Conservation (phyloP, 768 basidiomycete genomes). For the Hygrocybe punicea region DNA sequence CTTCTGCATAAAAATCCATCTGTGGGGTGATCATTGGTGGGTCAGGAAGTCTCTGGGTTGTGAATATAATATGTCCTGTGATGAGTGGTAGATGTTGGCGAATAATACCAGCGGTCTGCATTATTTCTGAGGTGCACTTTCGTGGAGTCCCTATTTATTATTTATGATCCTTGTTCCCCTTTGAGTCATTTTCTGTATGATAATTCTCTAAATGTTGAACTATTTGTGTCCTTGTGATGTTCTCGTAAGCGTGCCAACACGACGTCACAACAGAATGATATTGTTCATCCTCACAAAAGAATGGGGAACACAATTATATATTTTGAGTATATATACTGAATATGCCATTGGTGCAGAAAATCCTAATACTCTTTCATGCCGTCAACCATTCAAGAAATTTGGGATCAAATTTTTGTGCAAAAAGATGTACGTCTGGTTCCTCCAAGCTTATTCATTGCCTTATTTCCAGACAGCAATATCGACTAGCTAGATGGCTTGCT, state of each 20-base stretch:
- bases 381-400: background rate
- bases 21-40: background rate
- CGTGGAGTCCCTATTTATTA: background rate
- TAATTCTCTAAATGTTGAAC: too few relatives aligned
- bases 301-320: background rate
- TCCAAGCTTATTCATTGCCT: background rate
- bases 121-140: background rate
- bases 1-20: background rate
- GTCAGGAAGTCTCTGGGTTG: background rate
- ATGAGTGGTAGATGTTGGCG: slow-evolving; percentile 2
- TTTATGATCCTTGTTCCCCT: background rate
- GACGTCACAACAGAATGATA: too few relatives aligned
- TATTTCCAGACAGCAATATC: background rate
- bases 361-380: background rate
- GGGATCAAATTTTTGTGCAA: background rate
- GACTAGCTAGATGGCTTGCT: background rate
- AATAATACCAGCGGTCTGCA: background rate
- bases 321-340: background rate
- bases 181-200: background rate
- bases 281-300: too few relatives aligned
- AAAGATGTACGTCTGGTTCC: background rate
- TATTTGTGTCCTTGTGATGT: too few relatives aligned
- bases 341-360: background rate
- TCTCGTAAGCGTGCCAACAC: too few relatives aligned
- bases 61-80: background rate